Conservation (phyloP, 2,329 filamentous ascomycete species). For the Thelonectria rubi region DNA sequence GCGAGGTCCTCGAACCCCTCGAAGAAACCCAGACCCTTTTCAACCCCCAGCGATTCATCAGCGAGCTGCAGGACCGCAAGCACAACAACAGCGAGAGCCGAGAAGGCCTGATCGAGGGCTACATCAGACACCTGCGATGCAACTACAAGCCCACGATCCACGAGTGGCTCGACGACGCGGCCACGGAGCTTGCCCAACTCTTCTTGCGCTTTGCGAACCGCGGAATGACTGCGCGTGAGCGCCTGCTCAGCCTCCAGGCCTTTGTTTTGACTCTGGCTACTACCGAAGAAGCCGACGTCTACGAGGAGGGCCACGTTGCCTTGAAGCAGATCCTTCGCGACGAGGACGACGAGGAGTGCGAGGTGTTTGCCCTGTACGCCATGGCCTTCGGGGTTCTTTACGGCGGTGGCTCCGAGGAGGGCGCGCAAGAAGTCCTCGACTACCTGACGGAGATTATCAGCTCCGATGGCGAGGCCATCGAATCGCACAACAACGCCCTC, state of each 20-base stretch:
- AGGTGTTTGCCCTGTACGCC: constrained; percentile 77
- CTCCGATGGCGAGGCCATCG: constrained; percentile 78
- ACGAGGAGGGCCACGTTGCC: constrained; percentile 41
- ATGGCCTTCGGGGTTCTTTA: constrained; percentile 78
- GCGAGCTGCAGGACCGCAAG: constrained; percentile 78
- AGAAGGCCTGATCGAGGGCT: constrained; percentile 56
- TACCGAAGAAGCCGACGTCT: constrained; percentile 65
- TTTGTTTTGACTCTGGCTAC: constrained; percentile 74
- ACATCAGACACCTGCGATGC: constrained; percentile 63
- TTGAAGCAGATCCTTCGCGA: constrained; percentile 51
- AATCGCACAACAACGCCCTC: constrained; percentile 73
- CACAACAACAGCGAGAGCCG: constrained; percentile 77
- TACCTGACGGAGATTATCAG: constrained; percentile 81
- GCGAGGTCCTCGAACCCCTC: constrained; percentile 61
- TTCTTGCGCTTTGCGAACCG: constrained; percentile 76
- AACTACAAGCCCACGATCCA: constrained; percentile 47
- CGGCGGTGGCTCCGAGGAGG: constrained; percentile 75
- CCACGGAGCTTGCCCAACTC: constrained; percentile 66
- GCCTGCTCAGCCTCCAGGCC: constrained; percentile 74
- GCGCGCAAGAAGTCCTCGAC: constrained; percentile 75
- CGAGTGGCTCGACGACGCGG: constrained; percentile 63
- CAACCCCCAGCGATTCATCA: constrained; percentile 69
- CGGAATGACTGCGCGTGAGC: constrained; percentile 74
- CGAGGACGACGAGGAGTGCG: constrained; percentile 70
- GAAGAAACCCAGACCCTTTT: constrained; percentile 74